Conservation (phyloP, 495 filamentous ascomycete species). For the Xylaria grammica region DNA sequence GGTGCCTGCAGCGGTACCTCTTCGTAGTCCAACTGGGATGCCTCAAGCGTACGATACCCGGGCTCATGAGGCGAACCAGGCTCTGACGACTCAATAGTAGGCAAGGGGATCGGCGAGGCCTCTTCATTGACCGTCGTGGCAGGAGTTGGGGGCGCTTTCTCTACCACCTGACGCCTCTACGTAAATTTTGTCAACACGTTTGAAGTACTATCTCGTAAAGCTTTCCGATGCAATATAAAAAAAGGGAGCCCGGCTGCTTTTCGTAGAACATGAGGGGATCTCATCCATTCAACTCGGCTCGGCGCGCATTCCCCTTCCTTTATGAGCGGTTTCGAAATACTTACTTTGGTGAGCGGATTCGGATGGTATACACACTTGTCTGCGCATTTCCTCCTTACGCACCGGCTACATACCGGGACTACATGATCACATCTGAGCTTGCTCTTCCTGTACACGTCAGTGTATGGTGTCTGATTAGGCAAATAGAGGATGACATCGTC, state of each 20-base stretch:
- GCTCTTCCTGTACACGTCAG: slow-evolving; percentile 35
- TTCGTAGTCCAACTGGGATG: not conserved
- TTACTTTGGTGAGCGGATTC: slow-evolving; percentile 39
- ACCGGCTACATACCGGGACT: slow-evolving; percentile 38
- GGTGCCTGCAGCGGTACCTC: slow-evolving; percentile 13
- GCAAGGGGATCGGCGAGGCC: not conserved
- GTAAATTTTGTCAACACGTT: slow-evolving; percentile 3
- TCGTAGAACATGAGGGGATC: not conserved
- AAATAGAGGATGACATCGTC: not conserved
- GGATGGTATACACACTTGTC: slow-evolving; percentile 42
- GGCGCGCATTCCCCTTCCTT: not conserved
- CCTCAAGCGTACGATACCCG: not conserved
- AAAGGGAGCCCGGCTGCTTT: not conserved
- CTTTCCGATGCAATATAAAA: not conserved
- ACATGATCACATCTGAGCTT: slow-evolving; percentile 43
- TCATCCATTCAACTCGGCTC: not conserved
- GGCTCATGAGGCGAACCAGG: not conserved
- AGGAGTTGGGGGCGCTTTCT: slow-evolving; percentile 10
- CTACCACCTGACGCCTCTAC: slow-evolving; percentile 16
- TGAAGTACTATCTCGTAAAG: too few relatives aligned
- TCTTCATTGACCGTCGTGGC: slow-evolving; percentile 14
- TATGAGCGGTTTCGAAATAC: slow-evolving; percentile 1
- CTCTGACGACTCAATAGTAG: slow-evolving; percentile 11
- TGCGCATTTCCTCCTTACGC: slow-evolving; percentile 34
- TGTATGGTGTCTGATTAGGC: slow-evolving; percentile 8